phyloP scores from a whole-genome alignment of 2,329 filamentous ascomycete genomes.

The Cordyceps tenuipes region DNA sequence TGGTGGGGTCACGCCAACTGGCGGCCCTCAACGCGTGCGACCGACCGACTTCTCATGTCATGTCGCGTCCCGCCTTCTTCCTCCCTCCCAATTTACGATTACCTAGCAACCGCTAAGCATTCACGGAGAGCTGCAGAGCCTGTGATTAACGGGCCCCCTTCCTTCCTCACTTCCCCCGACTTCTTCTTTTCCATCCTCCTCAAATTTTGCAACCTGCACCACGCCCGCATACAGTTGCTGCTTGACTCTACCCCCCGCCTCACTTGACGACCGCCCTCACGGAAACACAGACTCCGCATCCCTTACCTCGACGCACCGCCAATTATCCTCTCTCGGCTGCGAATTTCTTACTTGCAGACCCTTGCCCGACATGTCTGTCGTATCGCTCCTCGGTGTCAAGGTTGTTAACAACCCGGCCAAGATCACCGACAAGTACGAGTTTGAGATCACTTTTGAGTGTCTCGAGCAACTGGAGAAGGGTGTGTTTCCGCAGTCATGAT shows the following conservation, averaged over 20 bases:
- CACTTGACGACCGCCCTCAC: not conserved
- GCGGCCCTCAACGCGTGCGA: not conserved
- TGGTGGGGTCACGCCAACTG: not conserved
- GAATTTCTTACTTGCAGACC: not conserved
- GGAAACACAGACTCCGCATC: not conserved
- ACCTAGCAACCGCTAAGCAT: not conserved
- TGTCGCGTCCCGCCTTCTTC: not conserved
- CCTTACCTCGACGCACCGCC: not conserved
- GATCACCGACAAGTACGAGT: conserved; percentile 88
- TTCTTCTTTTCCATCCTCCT: not conserved
- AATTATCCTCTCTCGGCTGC: not conserved
- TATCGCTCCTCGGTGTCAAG: conserved; percentile 90
- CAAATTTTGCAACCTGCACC: not conserved
- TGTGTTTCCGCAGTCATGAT: conserved; percentile 28
- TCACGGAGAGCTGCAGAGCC: not conserved
- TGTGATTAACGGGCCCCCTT: not conserved
- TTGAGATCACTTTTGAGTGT: conserved; percentile 98
- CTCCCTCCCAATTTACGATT: not conserved
- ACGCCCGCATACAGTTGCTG: not conserved
- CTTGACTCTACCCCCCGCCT: not conserved
- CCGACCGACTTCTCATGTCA: not conserved
- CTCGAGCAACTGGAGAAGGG: conserved; percentile 91
- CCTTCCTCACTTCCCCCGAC: not conserved
- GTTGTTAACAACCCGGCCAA: conserved; percentile 95
- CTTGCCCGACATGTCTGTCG: conserved; percentile 67